phyloP scores from a whole-genome alignment of 306 rosid genomes.

The Begonia peltatifolia region DNA sequence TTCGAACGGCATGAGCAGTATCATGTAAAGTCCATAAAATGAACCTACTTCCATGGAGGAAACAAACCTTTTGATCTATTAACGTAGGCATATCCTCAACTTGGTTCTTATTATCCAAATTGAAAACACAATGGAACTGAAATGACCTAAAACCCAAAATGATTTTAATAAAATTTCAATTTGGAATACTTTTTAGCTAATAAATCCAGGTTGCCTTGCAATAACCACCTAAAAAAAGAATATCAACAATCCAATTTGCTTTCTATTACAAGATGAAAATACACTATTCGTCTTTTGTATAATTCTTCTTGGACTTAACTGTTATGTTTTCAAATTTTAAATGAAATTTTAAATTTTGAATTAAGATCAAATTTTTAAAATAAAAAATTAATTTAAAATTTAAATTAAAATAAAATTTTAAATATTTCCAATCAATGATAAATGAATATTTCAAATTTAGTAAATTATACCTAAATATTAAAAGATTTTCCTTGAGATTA shows the following conservation, averaged over 20 bases:
- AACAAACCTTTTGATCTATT: slow-evolving; percentile 72
- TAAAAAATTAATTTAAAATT: no score
- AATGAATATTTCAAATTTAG: no score
- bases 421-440: no score
- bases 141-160: slow-evolving; percentile 45
- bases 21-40: not conserved
- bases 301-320: slow-evolving; percentile 82
- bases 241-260: not conserved
- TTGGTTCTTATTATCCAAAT: slow-evolving; percentile 75
- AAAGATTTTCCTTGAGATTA: no score
- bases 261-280: slow-evolving; percentile 24
- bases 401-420: no score
- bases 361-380: no score
- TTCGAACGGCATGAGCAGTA: not conserved
- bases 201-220: not conserved
- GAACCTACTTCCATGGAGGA: slow-evolving; percentile 8
- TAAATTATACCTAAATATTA: no score
- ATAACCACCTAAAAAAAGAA: slow-evolving; percentile 10
- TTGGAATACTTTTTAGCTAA: not conserved
- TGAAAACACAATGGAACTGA: slow-evolving; percentile 63
- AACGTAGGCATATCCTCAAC: slow-evolving; percentile 86
- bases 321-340: no score
- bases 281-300: slow-evolving; percentile 85
- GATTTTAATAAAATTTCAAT: slow-evolving; percentile 15
- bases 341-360: no score